Percentiles rank a stretch among this genome's conserved stretches.
Evolutionary conservation across 2,329 filamentous ascomycete species (phyloP).

Genomic region (Leptographium wingfieldii): DNA sequence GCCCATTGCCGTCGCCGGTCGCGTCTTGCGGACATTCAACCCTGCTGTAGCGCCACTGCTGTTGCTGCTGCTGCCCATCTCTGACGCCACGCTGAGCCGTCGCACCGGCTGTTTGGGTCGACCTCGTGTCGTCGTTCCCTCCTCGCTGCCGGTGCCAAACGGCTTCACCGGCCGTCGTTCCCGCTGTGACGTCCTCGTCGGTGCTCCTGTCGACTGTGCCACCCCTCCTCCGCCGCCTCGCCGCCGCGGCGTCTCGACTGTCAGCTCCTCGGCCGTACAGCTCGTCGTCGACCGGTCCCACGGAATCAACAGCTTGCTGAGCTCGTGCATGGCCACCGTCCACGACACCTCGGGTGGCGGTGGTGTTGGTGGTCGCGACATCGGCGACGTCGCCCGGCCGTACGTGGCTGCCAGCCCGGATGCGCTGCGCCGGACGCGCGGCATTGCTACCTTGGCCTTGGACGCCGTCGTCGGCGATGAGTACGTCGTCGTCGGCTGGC

Average conservation of each 20-base stretch:
- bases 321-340: slow-evolving; percentile 70
- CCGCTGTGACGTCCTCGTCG: slow-evolving; percentile 60
- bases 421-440: slow-evolving; percentile 51
- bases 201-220: slow-evolving; percentile 19
- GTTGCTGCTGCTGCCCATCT: slow-evolving; percentile 10
- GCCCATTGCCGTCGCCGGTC: slow-evolving; percentile 20
- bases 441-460: slow-evolving; percentile 60
- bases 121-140: slow-evolving; percentile 15
- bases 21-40: slow-evolving; percentile 47
- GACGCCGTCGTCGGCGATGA: slow-evolving; percentile 82
- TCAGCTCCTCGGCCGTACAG: slow-evolving; percentile 66
- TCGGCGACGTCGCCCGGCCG: slow-evolving; percentile 15
- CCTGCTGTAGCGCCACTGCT: slow-evolving; percentile 22
- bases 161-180: slow-evolving; percentile 51
- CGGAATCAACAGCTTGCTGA: slow-evolving; percentile 74
- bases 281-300: slow-evolving; percentile 61
- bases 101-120: slow-evolving; percentile 25
- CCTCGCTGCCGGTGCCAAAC: slow-evolving; percentile 34
- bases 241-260: slow-evolving; percentile 49
- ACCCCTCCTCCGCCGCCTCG: slow-evolving; percentile 56
- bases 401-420: slow-evolving; percentile 37
- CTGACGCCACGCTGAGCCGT: slow-evolving; percentile 37
- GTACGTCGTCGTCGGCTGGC: slow-evolving; percentile 53
- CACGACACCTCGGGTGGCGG: slow-evolving; percentile 75
- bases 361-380: slow-evolving; percentile 41